A percentile compares a stretch with the other conserved stretches of the same genome.
Conservation (phyloP, 2,329 filamentous ascomycete species). For the Sclerotinia minor region DNA sequence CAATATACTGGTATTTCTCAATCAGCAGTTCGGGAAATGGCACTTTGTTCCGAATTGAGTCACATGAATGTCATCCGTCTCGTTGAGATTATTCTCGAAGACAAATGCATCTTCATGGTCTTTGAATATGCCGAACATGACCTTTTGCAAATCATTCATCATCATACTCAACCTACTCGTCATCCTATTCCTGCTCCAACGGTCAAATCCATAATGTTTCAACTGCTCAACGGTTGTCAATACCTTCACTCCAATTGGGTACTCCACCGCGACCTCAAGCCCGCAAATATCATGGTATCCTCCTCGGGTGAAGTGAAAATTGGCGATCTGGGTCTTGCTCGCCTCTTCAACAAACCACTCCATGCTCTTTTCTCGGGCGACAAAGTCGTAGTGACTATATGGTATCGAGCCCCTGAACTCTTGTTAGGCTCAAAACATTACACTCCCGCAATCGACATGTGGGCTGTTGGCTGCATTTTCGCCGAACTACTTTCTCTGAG, state of each 20-base stretch:
- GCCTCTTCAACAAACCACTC: conserved; percentile 90
- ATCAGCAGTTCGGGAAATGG: conserved; percentile 96
- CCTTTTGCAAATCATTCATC: conserved; percentile 94
- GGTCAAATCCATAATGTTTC: conserved; percentile 92
- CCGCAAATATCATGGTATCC: conserved; percentile 98
- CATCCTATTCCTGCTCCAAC: conserved; percentile 86
- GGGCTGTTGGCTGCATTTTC: conserved; percentile 98
- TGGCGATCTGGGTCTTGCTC: conserved; percentile 87
- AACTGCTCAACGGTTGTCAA: conserved; percentile 89
- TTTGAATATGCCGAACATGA: conserved; percentile 99
- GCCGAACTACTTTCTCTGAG: conserved; percentile 86
- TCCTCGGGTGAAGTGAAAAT: conserved; percentile 88
- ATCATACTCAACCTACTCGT: conserved; percentile 83
- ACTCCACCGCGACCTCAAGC: conserved; percentile 92
- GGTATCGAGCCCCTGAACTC: conserved; percentile 95
- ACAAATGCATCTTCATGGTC: conserved; percentile 99
- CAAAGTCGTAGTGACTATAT: conserved; percentile 98
- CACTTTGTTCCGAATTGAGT: conserved; percentile 85
- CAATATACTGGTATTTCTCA: conserved; percentile 98
- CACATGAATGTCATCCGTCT: conserved; percentile 89
- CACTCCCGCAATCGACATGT: conserved; percentile 94
- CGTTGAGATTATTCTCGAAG: conserved; percentile 93
- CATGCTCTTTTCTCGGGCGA: conserved; percentile 91
- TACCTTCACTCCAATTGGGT: conserved; percentile 98
- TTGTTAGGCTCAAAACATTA: conserved; percentile 93